A percentile compares a stretch with the other conserved stretches of the same genome.
Conservation (phyloP, 2,329 filamentous ascomycete genomes). For the Fusarium xyrophilum region DNA sequence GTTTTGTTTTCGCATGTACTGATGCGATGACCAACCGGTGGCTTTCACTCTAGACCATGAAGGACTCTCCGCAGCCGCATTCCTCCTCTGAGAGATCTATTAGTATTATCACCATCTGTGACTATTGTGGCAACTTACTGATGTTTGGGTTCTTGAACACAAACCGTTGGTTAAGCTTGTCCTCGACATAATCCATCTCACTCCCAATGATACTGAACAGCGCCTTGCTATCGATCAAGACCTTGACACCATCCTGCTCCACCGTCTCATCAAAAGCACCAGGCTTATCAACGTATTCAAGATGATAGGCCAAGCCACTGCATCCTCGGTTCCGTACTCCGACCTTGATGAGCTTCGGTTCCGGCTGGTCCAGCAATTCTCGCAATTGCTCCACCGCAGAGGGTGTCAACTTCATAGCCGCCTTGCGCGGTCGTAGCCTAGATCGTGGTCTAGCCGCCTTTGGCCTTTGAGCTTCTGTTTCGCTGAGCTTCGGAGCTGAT, state of each 20-base stretch:
- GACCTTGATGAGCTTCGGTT: slow-evolving; percentile 91
- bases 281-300: slow-evolving; percentile 94
- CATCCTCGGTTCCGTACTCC: slow-evolving; percentile 94
- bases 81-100: slow-evolving; percentile 75
- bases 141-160: slow-evolving; percentile 98
- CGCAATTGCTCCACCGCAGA: slow-evolving; percentile 81
- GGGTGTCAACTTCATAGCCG: slow-evolving; percentile 85
- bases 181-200: slow-evolving; percentile 99
- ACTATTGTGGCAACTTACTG: slow-evolving; percentile 69
- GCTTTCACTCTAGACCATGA: slow-evolving; percentile 70
- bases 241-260: slow-evolving; percentile 94
- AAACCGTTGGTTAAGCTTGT: slow-evolving; percentile 90
- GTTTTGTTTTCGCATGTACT: not conserved
- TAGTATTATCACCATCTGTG: slow-evolving; percentile 30
- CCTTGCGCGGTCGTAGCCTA: slow-evolving; percentile 73
- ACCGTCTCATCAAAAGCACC: slow-evolving; percentile 89
- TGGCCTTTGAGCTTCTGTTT: slow-evolving; percentile 72
- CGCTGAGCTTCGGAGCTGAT: slow-evolving; percentile 51
- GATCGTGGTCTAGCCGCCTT: slow-evolving; percentile 54
- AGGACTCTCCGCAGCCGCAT: slow-evolving; percentile 96
- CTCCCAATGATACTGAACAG: slow-evolving; percentile 97
- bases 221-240: slow-evolving; percentile 96
- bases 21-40: not conserved
- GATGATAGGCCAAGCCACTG: slow-evolving; percentile 88
- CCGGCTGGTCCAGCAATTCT: slow-evolving; percentile 78